Base-by-base conservation (phyloP, 768 basidiomycete species). In the Boletus subcaerulescens region DNA sequence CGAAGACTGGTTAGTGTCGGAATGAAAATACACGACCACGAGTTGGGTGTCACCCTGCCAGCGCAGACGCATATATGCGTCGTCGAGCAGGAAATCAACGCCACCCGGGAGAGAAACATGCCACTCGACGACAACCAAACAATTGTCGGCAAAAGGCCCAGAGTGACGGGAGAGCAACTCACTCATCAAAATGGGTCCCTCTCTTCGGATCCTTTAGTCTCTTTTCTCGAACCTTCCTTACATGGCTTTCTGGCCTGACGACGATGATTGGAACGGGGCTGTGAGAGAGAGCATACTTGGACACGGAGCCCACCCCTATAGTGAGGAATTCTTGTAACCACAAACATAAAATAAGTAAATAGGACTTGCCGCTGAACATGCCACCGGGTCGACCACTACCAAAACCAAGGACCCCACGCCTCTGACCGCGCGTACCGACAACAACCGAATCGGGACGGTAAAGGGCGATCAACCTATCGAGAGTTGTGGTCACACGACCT, bases 221-320 rank as follows among this genome's bases (percentile, higher is more conserved):
- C 69, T 97, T 96, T 63, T 89, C 92, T 43, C 89, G 74, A 0
- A 84, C 83, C 69, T 95, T 95, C 59, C 83, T 82, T 29, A 94
- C 85, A 65, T 94, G 93, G 36, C 90, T 80, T 62, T 93, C 91
- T 2, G 93, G 92, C 4, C 93, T 81, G 40, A 98, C 94, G 48
- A 98, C 96, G 58, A 98, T 93, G 61, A 97, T 91, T 3, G 96
- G 96, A 0, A 99, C 93, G 2, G 96, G 93, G 1, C 93, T 94
- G 65, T 91, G 93, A 17, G 89, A 87, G 41, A 97, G 82, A 58
- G 90, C 92, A 66, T 91, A 89, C 60, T 85, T 89, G 56, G 47
- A 64, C 8, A 88, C 83, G 22, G 82, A 83, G 13, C 87, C 87
- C 61, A 89, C 80, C 13, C 76, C 83, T 46, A 76, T 72, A 76